phyloP scores from a whole-genome alignment of 2,329 filamentous ascomycete genomes.

The Tolypocladium inflatum region DNA sequence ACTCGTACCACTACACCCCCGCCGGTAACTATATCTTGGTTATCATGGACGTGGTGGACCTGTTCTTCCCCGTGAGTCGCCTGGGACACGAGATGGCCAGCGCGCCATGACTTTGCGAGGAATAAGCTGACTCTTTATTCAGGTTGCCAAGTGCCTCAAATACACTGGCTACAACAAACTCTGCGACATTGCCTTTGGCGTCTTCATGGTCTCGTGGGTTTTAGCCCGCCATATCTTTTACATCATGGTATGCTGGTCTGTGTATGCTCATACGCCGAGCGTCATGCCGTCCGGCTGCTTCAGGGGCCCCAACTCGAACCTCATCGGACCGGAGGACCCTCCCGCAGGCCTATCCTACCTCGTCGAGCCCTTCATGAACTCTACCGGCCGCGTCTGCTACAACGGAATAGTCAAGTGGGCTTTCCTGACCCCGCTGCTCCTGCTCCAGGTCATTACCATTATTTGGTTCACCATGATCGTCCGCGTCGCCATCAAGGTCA shows the following conservation, averaged over 20 bases:
- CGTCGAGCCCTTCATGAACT: conserved; percentile 62
- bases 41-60: conserved; percentile 88
- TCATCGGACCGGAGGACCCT: conserved; percentile 43
- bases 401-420: conserved; percentile 62
- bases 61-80: conserved; percentile 68
- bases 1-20: conserved; percentile 77
- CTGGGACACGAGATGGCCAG: neutral
- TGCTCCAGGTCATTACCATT: conserved; percentile 70
- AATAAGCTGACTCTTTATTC: neutral
- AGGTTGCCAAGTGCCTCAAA: conserved; percentile 89
- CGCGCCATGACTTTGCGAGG: neutral
- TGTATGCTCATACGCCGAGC: conserved; percentile 55
- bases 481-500: conserved; percentile 69
- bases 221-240: conserved; percentile 75
- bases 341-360: conserved; percentile 51
- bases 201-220: conserved; percentile 84
- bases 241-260: conserved; percentile 70
- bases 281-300: conserved; percentile 66
- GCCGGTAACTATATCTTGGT: conserved; percentile 84
- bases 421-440: conserved; percentile 69
- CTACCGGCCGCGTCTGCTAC: conserved; percentile 71
- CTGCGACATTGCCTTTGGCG: conserved; percentile 75
- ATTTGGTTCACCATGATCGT: conserved; percentile 89
- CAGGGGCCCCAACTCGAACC: conserved; percentile 42
- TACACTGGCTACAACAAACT: conserved; percentile 68